phyloP scores from a whole-genome alignment of 2,329 filamentous ascomycete genomes.

The Seiridium cupressi region DNA sequence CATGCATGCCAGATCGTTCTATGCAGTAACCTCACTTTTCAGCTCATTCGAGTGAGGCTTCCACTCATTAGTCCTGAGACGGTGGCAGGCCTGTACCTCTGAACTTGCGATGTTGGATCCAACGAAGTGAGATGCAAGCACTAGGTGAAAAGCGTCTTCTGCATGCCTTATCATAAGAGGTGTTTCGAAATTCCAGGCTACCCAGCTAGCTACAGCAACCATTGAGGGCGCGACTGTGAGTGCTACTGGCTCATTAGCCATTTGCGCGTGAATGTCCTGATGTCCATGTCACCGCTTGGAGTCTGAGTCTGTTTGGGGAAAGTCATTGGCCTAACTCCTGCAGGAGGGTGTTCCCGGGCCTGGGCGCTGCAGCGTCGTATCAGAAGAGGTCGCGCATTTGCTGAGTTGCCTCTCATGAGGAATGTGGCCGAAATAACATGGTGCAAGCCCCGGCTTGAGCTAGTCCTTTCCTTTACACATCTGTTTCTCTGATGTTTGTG shows the following conservation, averaged over 20 bases:
- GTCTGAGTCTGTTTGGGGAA: background rate
- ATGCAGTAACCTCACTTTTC: background rate
- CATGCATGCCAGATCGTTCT: background rate
- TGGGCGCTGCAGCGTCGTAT: background rate
- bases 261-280: background rate
- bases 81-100: background rate
- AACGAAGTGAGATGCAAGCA: background rate
- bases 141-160: background rate
- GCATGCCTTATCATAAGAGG: background rate
- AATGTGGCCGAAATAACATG: conserved; percentile 1
- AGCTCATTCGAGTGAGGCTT: background rate
- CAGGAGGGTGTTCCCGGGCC: background rate
- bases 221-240: background rate
- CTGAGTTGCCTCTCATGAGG: background rate
- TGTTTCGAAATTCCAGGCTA: background rate
- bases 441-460: background rate
- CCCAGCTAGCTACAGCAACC: too few relatives aligned
- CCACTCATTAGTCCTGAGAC: background rate
- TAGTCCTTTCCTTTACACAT: background rate
- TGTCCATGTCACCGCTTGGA: background rate
- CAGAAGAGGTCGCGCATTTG: background rate
- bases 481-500: background rate
- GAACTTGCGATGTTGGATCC: background rate
- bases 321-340: background rate
- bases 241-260: background rate